Percentiles rank a stretch among this genome's conserved stretches.
These are phyloP conservation scores for Meyerozyma carpophila DNA, from an alignment of 1,139 yeast species.

Conservation along the genomic window DNA sequence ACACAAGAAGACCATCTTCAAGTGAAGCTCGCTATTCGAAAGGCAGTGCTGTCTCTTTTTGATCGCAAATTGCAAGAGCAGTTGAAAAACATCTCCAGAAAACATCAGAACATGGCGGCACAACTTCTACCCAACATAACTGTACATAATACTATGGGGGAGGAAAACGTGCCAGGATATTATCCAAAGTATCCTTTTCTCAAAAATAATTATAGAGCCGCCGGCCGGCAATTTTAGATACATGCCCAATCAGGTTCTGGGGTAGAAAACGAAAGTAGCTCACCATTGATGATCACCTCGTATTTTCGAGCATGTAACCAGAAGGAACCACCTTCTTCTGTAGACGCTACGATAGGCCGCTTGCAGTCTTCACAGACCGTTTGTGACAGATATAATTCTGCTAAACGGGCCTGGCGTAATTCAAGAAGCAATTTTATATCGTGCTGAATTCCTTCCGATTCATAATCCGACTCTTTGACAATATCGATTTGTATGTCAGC, in stretches of 20 bases:
- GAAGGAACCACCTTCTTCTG: slow-evolving; percentile 34
- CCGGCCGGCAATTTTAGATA: slow-evolving; percentile 1
- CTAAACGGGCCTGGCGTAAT: slow-evolving; percentile 8
- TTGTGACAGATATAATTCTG: slow-evolving; percentile 12
- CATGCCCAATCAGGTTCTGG: slow-evolving; percentile 4
- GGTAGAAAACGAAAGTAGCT: slow-evolving; percentile 23
- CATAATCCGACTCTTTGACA: slow-evolving; percentile 10
- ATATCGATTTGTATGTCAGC: slow-evolving; percentile 13
- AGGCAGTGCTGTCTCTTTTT: neutral
- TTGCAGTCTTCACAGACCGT: slow-evolving; percentile 43
- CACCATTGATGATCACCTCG: slow-evolving; percentile 16
- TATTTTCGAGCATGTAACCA: slow-evolving; percentile 59
- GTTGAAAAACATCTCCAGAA: neutral
- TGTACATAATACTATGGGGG: neutral
- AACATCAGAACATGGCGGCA: neutral
- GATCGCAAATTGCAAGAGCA: neutral
- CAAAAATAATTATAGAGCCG: neutral
- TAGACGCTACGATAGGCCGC: slow-evolving; percentile 27
- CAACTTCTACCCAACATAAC: neutral
- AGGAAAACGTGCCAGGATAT: slow-evolving; percentile 7
- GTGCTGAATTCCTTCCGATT: slow-evolving; percentile 8
- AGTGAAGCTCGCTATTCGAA: neutral
- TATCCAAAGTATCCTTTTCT: slow-evolving; percentile 21
- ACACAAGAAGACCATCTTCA: neutral
- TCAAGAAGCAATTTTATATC: slow-evolving; percentile 5